These are phyloP conservation scores for Casuarina glauca DNA, from an alignment of 306 rosid species.

Conservation along the genomic window DNA sequence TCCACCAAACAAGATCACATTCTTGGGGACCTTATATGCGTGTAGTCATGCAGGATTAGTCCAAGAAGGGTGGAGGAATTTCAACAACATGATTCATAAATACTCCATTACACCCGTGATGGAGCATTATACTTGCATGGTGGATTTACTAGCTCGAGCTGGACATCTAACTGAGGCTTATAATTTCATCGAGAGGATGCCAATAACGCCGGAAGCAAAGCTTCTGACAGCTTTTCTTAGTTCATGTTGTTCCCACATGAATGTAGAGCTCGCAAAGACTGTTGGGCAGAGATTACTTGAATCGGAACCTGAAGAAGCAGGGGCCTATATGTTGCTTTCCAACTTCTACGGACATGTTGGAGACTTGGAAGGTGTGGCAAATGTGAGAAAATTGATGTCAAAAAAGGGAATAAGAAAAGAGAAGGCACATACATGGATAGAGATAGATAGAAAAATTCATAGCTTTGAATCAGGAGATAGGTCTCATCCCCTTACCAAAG, in stretches of 20 bases:
- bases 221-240: constrained; percentile 30
- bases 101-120: constrained; percentile 29
- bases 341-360: constrained; percentile 36
- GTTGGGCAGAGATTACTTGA: constrained; percentile 24
- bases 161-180: constrained; percentile 27
- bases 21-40: constrained; percentile 33
- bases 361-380: constrained; percentile 24
- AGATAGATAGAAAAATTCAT: constrained; percentile 30
- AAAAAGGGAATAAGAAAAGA: constrained; percentile 25
- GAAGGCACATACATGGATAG: constrained; percentile 35
- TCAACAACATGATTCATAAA: constrained; percentile 27
- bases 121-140: constrained; percentile 44
- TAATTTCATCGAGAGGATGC: constrained; percentile 29
- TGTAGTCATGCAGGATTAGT: constrained; percentile 43
- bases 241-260: constrained; percentile 30
- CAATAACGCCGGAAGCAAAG: constrained; percentile 27
- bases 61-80: constrained; percentile 29
- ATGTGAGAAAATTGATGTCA: constrained; percentile 33
- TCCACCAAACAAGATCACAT: constrained; percentile 32
- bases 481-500: constrained; percentile 28
- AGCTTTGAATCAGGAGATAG: constrained; percentile 30
- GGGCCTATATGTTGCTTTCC: constrained; percentile 36
- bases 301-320: constrained; percentile 34
- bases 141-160: constrained; percentile 35
- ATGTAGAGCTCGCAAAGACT: constrained; percentile 22